Percentiles rank a stretch among this genome's conserved stretches.
Conservation (phyloP, 2,329 filamentous ascomycete genomes). For the Aureobasidium sp. region DNA sequence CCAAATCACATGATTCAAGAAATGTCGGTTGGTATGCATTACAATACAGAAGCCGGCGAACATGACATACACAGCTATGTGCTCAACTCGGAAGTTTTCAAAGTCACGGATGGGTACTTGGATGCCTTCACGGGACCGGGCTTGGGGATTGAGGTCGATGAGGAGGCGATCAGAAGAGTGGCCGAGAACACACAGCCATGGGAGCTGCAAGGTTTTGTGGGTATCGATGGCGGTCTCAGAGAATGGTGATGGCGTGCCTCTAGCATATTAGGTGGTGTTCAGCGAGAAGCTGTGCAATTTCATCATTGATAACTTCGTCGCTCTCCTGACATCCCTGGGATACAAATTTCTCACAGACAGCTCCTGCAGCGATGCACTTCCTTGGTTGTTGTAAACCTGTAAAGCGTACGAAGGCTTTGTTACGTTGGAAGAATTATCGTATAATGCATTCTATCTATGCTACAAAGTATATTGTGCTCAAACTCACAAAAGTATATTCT, state of each 20-base stretch:
- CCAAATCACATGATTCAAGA: constrained; percentile 68
- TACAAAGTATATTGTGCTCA: background rate
- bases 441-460: background rate
- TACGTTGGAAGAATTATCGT: background rate
- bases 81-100: constrained; percentile 21
- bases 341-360: too few relatives aligned
- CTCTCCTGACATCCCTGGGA: too few relatives aligned
- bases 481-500: background rate
- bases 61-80: constrained; percentile 46
- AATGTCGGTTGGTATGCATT: constrained; percentile 74
- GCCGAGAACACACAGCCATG: constrained; percentile 55
- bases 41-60: constrained; percentile 56
- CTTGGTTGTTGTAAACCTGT: too few relatives aligned
- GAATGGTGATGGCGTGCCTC: constrained; percentile 50
- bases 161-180: constrained; percentile 55
- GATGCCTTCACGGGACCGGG: constrained; percentile 20
- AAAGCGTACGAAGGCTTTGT: too few relatives aligned
- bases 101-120: constrained; percentile 23
- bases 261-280: background rate
- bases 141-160: constrained; percentile 41
- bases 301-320: too few relatives aligned
- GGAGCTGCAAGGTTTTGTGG: constrained; percentile 59
- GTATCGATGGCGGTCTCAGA: constrained; percentile 56
- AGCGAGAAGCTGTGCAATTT: too few relatives aligned
- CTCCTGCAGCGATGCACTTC: too few relatives aligned